phyloP scores from a whole-genome alignment of 202 grass and related monocot genomes.

The Hordeum pubiflorum region DNA sequence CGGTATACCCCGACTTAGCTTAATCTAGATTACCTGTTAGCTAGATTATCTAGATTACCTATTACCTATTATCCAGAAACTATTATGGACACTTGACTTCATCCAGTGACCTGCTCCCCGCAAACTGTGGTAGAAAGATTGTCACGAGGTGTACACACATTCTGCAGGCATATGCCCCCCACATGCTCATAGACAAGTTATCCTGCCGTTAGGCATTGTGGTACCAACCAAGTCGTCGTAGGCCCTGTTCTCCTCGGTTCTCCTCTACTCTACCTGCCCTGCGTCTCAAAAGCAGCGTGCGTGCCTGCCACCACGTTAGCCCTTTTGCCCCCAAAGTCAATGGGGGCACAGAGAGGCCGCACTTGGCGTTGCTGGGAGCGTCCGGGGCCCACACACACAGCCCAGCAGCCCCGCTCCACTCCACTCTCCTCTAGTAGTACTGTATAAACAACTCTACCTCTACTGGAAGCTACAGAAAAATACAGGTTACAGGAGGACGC shows the following conservation, averaged over 20 bases:
- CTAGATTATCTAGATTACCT: too few species aligned
- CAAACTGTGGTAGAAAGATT: background rate
- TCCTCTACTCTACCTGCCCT: background rate
- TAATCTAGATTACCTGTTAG: background rate
- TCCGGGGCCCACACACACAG: constrained; percentile 1
- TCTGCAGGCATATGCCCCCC: background rate
- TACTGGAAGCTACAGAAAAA: background rate
- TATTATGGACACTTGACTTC: background rate
- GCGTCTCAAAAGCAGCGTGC: constrained; percentile 35
- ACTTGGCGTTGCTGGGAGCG: constrained; percentile 13
- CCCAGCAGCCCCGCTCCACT: background rate
- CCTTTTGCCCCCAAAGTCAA: constrained; percentile 35
- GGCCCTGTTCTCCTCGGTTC: background rate
- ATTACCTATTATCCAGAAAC: background rate
- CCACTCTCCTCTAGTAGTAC: background rate
- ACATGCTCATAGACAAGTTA: background rate
- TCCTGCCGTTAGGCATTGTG: background rate
- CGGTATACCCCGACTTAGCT: background rate
- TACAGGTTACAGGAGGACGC: background rate
- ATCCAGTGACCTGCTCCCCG: background rate
- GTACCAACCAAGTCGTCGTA: background rate
- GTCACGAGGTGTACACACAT: background rate
- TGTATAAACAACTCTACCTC: background rate
- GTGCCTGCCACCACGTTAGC: constrained; percentile 2
- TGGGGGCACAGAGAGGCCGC: background rate